Percentiles rank a stretch among this genome's conserved stretches.
Conservation (phyloP, 2,329 filamentous ascomycete genomes). For the Atkinsonella hypoxylon region DNA sequence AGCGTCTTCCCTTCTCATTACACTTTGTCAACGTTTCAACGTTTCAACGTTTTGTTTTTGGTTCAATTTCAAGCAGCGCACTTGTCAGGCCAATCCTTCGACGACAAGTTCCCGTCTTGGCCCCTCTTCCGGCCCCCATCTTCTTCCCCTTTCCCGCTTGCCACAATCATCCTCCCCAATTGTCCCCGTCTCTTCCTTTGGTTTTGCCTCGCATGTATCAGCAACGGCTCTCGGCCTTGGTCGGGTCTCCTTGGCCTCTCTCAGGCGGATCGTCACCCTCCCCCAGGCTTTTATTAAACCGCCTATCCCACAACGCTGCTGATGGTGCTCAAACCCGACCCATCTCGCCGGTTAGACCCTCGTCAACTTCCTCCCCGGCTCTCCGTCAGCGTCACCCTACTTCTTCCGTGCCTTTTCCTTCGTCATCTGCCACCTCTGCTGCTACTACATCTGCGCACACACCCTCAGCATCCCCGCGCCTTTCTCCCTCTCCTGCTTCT, state of each 20-base stretch:
- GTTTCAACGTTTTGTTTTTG: too few species aligned
- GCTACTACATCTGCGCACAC: constrained; percentile 1
- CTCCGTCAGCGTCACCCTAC: constrained; percentile 2
- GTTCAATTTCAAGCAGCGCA: constrained; percentile 1
- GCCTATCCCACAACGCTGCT: constrained; percentile 6
- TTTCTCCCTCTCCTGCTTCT: constrained; percentile 2
- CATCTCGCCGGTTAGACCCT: constrained; percentile 4
- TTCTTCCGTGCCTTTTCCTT: constrained; percentile 3
- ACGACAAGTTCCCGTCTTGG: constrained; percentile 3
- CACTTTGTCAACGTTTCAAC: not conserved
- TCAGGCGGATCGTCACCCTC: constrained; percentile 8
- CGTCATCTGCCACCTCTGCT: not conserved
- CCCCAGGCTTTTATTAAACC: constrained; percentile 10
- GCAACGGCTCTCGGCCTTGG: constrained; percentile 9
- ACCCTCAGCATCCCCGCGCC: not conserved
- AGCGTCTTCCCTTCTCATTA: not conserved
- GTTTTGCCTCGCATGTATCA: constrained; percentile 12
- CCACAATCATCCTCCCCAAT: constrained; percentile 5
- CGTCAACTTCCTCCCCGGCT: constrained; percentile 1
- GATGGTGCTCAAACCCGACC: constrained; percentile 2
- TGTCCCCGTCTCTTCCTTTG: constrained; percentile 4
- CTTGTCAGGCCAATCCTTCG: constrained; percentile 5
- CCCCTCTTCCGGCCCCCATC: constrained; percentile 1
- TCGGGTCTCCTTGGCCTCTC: constrained; percentile 6
- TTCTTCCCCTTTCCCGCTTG: not conserved